Base-by-base conservation (phyloP, 2,329 filamentous ascomycete genomes). In the Aspergillus sojae region DNA sequence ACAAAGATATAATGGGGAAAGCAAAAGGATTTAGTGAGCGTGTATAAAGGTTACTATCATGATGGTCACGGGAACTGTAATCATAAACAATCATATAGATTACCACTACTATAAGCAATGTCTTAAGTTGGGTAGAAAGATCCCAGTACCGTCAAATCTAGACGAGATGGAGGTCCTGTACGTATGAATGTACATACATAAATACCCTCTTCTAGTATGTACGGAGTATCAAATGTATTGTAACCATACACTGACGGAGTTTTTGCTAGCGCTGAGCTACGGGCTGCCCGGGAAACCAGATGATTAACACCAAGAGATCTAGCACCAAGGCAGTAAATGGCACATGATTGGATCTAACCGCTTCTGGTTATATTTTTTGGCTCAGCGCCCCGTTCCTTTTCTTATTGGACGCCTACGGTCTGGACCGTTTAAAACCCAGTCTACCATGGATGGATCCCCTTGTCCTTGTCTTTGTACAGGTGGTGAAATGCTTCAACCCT, bases 281-380 rank as follows among this genome's bases (percentile, higher is more conserved):
- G 28, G 39, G 63, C 61, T 65, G 63, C 63, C 63, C 34, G 61
- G 63, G 63, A 65, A 65, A 65, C 63, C 55, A 63, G 61, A 54
- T 11, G 58, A 48, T 60, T 39, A 60, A 46, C 50, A 60, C 36
- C 4, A 21, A 32, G 12, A 52, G 26, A 52, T 28, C 26, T 10
- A 23, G 46, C 46, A 30, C 26, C 46, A 50, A 50, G 23, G 14
- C 23, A 19, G 6, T 14, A 30, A 30, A 48, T 14, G 23, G 23
- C 12, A 52, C 21, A 32, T 19, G 23, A 52, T 26, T 60, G 23
- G 21, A 32, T 45, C 39, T 41, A 32, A 34, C 43, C 41, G 23
- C 12, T 50, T 28, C n/a, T 19, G 6, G 28, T 55, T n/a, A n/a
- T 26, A 28, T 48, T 26, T 5, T 5, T 26, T 11, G 45, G 45